These are phyloP conservation scores for Nemania sp. DNA, from an alignment of 2,329 filamentous ascomycete species.

Conservation along the genomic window DNA sequence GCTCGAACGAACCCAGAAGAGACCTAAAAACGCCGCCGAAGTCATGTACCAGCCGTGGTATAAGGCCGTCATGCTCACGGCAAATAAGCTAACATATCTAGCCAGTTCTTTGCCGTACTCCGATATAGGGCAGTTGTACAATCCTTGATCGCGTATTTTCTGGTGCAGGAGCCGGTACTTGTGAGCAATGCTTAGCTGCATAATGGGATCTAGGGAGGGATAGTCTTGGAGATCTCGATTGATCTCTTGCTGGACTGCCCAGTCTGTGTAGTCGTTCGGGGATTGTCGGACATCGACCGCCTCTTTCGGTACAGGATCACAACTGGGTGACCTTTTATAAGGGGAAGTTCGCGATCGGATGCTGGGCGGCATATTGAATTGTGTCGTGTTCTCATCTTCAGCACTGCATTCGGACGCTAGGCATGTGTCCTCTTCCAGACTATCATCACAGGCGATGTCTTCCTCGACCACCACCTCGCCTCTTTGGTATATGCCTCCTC, in stretches of 20 bases:
- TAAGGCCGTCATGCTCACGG: conserved; percentile 59
- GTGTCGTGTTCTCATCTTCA: conserved; percentile 7
- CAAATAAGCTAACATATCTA: conserved; percentile 67
- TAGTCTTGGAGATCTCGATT: conserved; percentile 55
- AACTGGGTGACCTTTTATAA: neutral
- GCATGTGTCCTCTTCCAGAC: conserved; percentile 7
- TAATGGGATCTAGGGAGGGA: conserved; percentile 65
- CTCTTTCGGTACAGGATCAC: conserved; percentile 7
- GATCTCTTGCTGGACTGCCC: conserved; percentile 53
- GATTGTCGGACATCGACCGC: conserved; percentile 24
- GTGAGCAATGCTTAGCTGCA: conserved; percentile 65
- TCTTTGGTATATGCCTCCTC: conserved; percentile 58
- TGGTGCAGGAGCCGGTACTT: conserved; percentile 70
- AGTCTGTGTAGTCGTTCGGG: conserved; percentile 52
- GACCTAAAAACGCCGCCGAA: conserved; percentile 68
- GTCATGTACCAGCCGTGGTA: conserved; percentile 66
- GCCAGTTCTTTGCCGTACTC: conserved; percentile 69
- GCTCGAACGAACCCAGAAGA: conserved; percentile 66
- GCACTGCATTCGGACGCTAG: conserved; percentile 11
- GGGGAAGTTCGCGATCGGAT: conserved; percentile 16
- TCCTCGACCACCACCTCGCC: conserved; percentile 7
- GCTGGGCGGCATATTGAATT: neutral
- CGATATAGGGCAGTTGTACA: conserved; percentile 69
- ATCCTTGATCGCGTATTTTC: conserved; percentile 64
- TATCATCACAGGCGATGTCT: neutral